Conservation (phyloP, 2,329 filamentous ascomycete genomes). For the Xylariaceae sp. region DNA sequence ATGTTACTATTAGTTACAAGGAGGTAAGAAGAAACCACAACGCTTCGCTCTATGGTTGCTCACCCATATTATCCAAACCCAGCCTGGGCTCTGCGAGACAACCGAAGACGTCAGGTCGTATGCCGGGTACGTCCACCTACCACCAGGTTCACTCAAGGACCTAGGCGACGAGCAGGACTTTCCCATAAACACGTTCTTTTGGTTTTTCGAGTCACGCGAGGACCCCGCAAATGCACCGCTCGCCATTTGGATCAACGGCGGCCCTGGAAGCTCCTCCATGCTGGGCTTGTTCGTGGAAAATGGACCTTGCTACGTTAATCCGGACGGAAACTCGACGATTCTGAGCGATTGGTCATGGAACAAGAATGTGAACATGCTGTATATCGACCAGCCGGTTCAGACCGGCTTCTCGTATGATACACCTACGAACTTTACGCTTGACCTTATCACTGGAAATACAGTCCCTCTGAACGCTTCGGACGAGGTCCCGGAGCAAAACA, state of each 20-base stretch:
- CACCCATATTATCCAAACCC: slow-evolving; percentile 5
- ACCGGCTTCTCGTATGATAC: slow-evolving; percentile 60
- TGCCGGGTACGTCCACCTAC: slow-evolving; percentile 56
- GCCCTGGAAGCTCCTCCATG: slow-evolving; percentile 56
- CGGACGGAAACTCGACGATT: slow-evolving; percentile 44
- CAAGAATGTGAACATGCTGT: slow-evolving; percentile 50
- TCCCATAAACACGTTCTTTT: slow-evolving; percentile 43
- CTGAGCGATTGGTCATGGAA: slow-evolving; percentile 58
- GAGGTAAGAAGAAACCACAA: slow-evolving; percentile 28
- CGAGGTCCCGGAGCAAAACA: slow-evolving; percentile 33
- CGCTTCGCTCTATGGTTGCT: neutral
- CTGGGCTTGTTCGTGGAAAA: slow-evolving; percentile 46
- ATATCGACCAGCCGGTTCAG: slow-evolving; percentile 54
- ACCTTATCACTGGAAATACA: slow-evolving; percentile 34
- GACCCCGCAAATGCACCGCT: slow-evolving; percentile 34
- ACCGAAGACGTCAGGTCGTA: slow-evolving; percentile 57
- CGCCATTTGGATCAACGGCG: slow-evolving; percentile 57
- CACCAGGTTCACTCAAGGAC: slow-evolving; percentile 36
- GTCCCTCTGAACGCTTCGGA: slow-evolving; percentile 35
- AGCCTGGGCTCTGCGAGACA: slow-evolving; percentile 55
- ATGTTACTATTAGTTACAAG: slow-evolving; percentile 59
- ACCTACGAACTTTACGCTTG: slow-evolving; percentile 51
- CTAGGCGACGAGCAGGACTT: slow-evolving; percentile 44
- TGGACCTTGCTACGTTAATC: slow-evolving; percentile 44
- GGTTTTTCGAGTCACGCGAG: slow-evolving; percentile 34